Conservation (phyloP, 371 early-diverging fungal species). For the Mucor irregularis region DNA sequence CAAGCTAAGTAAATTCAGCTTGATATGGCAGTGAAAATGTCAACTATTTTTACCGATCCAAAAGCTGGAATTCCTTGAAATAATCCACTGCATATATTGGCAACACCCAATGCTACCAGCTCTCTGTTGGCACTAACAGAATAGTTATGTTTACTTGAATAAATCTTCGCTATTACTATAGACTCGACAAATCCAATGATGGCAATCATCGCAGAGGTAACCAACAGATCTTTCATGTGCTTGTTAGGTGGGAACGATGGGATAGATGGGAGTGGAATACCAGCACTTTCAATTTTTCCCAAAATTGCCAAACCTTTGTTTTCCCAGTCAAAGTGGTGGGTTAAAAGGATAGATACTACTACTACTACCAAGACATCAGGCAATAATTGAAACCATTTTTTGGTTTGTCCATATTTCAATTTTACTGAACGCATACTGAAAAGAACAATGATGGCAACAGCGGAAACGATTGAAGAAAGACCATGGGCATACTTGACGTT, state of each 20-base stretch:
- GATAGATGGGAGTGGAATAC: constrained; percentile 64
- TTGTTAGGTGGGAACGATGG: constrained; percentile 57
- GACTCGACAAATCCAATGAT: constrained; percentile 95
- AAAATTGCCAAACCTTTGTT: constrained; percentile 71
- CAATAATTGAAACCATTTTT: constrained; percentile 65
- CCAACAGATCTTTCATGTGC: constrained; percentile 61
- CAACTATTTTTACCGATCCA: constrained; percentile 62
- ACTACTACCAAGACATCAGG: constrained; percentile 91
- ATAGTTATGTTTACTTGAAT: constrained; percentile 85
- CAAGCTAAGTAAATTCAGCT: background rate
- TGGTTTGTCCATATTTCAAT: constrained; percentile 28
- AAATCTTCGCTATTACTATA: constrained; percentile 90
- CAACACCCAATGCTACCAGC: constrained; percentile 87
- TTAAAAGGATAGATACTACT: constrained; percentile 64
- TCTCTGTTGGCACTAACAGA: constrained; percentile 91
- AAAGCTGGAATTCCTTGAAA: constrained; percentile 90
- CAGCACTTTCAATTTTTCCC: constrained; percentile 64
- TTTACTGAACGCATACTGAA: constrained; percentile 63
- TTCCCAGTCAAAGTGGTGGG: constrained; percentile 68
- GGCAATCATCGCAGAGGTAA: constrained; percentile 76
- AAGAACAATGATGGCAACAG: constrained; percentile 67
- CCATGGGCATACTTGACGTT: constrained; percentile 59
- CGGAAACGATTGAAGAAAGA: constrained; percentile 69
- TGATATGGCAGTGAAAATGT: background rate
- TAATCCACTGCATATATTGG: constrained; percentile 79